Evolutionary conservation across 2,329 filamentous ascomycete genomes (phyloP).

Genomic region (Trichophyton schoenleinii): DNA sequence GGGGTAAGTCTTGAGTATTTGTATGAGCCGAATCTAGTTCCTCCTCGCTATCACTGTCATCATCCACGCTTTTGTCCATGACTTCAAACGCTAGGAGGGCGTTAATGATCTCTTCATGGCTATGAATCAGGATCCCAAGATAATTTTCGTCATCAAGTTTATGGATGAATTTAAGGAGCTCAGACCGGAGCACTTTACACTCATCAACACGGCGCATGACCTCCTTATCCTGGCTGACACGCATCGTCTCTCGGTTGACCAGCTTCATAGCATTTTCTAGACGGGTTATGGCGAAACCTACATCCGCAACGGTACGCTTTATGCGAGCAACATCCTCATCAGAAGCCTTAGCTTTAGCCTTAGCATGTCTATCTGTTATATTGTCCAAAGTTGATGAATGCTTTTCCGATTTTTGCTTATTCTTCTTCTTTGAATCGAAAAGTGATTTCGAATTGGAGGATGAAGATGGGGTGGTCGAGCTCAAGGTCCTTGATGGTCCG

Average conservation of each 20-base stretch:
- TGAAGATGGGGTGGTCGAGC: constrained; percentile 14
- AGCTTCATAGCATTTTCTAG: constrained; percentile 74
- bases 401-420: constrained; percentile 43
- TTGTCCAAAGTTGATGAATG: constrained; percentile 68
- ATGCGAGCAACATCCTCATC: constrained; percentile 46
- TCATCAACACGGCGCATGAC: constrained; percentile 67
- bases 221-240: constrained; percentile 70
- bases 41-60: constrained; percentile 54
- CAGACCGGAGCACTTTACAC: constrained; percentile 73
- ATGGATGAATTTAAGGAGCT: constrained; percentile 85
- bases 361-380: constrained; percentile 51
- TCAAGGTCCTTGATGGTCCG: constrained; percentile 27
- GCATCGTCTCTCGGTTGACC: constrained; percentile 79
- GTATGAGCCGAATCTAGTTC: constrained; percentile 37
- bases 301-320: constrained; percentile 75
- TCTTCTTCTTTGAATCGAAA: constrained; percentile 34
- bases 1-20: constrained; percentile 16
- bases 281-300: constrained; percentile 83
- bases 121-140: constrained; percentile 78
- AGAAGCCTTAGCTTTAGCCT: constrained; percentile 80
- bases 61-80: constrained; percentile 53
- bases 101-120: constrained; percentile 90
- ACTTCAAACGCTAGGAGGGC: constrained; percentile 92
- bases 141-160: constrained; percentile 83
- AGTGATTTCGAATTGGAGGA: constrained; percentile 27